phyloP scores from a whole-genome alignment of 192 early-diverging fungal species.

The Entomortierella lignicola region DNA sequence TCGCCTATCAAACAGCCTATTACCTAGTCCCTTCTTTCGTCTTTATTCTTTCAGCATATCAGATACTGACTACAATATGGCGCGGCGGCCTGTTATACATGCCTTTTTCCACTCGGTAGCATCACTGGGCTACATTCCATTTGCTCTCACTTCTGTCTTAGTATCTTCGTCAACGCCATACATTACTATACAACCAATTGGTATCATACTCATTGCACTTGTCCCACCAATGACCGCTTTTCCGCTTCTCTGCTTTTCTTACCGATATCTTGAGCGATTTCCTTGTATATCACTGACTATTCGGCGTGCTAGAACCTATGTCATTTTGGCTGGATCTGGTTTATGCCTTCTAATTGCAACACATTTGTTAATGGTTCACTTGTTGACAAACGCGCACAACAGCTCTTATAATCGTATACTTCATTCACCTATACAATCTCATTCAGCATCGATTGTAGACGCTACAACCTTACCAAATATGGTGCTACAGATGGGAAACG shows the following conservation, averaged over 20 bases:
- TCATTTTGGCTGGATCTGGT: constrained; percentile 44
- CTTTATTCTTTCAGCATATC: neutral
- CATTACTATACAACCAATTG: constrained; percentile 30
- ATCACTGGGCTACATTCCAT: constrained; percentile 43
- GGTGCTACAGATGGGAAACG: neutral
- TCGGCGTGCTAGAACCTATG: constrained; percentile 36
- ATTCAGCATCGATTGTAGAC: neutral
- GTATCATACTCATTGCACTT: constrained; percentile 41
- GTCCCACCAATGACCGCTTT: constrained; percentile 33
- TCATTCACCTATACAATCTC: neutral
- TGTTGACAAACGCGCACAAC: constrained; percentile 20
- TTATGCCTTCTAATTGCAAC: constrained; percentile 28
- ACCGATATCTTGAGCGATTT: constrained; percentile 39
- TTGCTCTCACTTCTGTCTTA: constrained; percentile 36
- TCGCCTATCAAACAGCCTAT: neutral
- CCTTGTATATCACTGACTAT: constrained; percentile 25
- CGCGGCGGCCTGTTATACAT: constrained; percentile 24
- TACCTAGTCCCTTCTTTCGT: neutral
- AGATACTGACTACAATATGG: constrained; percentile 4
- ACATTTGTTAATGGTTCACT: constrained; percentile 36
- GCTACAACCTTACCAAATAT: neutral
- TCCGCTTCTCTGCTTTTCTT: constrained; percentile 34
- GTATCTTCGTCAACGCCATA: constrained; percentile 34
- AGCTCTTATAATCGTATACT: constrained; percentile 13
- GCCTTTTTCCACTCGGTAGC: constrained; percentile 50